Conservation (phyloP, 495 filamentous ascomycete species). For the Aspergillus cavernicola region DNA sequence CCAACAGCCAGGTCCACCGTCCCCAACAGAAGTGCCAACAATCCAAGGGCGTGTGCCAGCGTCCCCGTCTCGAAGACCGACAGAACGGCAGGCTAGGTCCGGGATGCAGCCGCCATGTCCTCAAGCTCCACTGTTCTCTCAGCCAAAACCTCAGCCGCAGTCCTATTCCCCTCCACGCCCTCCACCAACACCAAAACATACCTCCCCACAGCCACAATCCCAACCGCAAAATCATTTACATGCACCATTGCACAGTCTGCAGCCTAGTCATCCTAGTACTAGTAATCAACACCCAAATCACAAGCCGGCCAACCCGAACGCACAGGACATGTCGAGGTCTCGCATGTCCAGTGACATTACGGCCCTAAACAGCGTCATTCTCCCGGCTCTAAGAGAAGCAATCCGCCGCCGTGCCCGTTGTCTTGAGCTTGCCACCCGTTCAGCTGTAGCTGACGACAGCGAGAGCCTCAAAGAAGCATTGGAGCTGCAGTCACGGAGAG, state of each 20-base stretch:
- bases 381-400: constrained; percentile 86
- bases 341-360: constrained; percentile 37
- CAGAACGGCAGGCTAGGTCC: constrained; percentile 21
- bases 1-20: constrained; percentile 13
- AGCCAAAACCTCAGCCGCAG: constrained; percentile 24
- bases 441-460: not conserved
- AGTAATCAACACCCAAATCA: not conserved
- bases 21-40: constrained; percentile 50
- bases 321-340: constrained; percentile 16
- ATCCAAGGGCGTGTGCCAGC: constrained; percentile 36
- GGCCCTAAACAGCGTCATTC: constrained; percentile 76
- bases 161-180: constrained; percentile 14
- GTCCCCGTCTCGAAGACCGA: constrained; percentile 31
- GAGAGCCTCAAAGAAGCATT: constrained; percentile 11
- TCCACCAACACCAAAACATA: constrained; percentile 24
- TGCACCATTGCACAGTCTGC: not conserved
- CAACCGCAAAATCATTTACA: constrained; percentile 9
- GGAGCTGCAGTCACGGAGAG: constrained; percentile 42
- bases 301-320: constrained; percentile 3
- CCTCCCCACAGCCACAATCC: constrained; percentile 13
- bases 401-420: constrained; percentile 64
- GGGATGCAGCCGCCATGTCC: constrained; percentile 9
- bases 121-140: constrained; percentile 30
- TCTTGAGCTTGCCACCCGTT: constrained; percentile 20
- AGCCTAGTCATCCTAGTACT: constrained; percentile 1